Conservation (phyloP, 352 stramenopile species). For the Aphanomyces invadans region DNA sequence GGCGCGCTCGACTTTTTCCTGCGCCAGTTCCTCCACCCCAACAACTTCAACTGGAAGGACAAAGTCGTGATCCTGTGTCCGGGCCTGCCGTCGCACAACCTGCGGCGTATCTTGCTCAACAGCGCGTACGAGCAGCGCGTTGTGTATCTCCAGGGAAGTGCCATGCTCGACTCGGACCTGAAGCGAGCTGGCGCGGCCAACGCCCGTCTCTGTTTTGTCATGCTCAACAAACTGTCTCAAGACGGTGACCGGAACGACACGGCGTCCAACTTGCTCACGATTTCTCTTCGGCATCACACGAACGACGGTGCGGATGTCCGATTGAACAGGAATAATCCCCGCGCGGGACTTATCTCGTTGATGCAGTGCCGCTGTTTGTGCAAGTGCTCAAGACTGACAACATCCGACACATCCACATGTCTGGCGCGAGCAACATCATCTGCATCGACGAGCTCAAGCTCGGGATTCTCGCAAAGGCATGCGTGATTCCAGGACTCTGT, state of each 20-base stretch:
- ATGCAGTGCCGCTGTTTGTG: slow-evolving; percentile 53
- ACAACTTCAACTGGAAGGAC: slow-evolving; percentile 47
- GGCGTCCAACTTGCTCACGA: slow-evolving; percentile 62
- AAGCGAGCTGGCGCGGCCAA: slow-evolving; percentile 44
- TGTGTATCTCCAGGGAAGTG: slow-evolving; percentile 68
- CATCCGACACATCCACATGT: slow-evolving; percentile 62
- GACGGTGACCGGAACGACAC: slow-evolving; percentile 65
- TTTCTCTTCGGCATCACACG: slow-evolving; percentile 67
- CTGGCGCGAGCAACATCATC: slow-evolving; percentile 57
- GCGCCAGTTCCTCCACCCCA: slow-evolving; percentile 62
- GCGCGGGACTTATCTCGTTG: too few species aligned
- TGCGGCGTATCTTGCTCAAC: slow-evolving; percentile 58
- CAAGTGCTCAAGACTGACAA: slow-evolving; percentile 79
- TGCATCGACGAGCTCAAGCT: slow-evolving; percentile 72
- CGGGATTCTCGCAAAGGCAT: slow-evolving; percentile 60
- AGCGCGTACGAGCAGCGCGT: slow-evolving; percentile 69
- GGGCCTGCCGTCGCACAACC: slow-evolving; percentile 43
- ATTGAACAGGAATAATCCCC: too few species aligned
- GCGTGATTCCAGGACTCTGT: slow-evolving; percentile 64
- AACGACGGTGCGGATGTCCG: slow-evolving; percentile 43
- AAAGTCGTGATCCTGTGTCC: slow-evolving; percentile 73
- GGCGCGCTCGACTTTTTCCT: slow-evolving; percentile 70
- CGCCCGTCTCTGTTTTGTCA: slow-evolving; percentile 63
- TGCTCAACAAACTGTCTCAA: slow-evolving; percentile 66
- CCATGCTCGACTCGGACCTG: slow-evolving; percentile 64